Evolutionary conservation across 75 land plant genomes (phyloP).

Genomic region (Sequoiadendron giganteum): DNA sequence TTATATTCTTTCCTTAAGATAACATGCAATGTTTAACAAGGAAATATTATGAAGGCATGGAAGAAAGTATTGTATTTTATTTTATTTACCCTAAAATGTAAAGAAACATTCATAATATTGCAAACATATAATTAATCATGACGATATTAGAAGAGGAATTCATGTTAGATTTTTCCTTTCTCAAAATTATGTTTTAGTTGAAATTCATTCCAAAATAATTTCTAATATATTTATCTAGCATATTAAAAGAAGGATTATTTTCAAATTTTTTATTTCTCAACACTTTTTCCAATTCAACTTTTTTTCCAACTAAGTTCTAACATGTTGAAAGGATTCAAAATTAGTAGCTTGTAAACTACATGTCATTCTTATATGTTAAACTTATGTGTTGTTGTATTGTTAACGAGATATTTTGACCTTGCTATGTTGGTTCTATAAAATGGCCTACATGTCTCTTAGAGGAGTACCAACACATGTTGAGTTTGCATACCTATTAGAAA

Average conservation of each 20-base stretch:
- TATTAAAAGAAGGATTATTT: no score
- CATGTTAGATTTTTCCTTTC: no score
- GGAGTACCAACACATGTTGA: slow-evolving; percentile 64
- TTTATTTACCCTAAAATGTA: no score
- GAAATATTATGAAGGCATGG: no score
- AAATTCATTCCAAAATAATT: no score
- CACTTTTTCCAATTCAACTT: neutral
- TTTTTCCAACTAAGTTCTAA: neutral
- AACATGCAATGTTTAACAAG: neutral
- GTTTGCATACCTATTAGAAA: slow-evolving; percentile 50
- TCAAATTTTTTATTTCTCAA: no score
- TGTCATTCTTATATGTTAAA: neutral
- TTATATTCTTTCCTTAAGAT: neutral
- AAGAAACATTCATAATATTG: no score
- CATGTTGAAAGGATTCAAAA: neutral
- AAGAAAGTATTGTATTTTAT: no score
- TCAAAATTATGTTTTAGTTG: no score
- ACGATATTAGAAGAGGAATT: no score
- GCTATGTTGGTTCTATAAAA: slow-evolving; percentile 20
- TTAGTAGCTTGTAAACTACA: neutral
- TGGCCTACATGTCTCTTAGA: slow-evolving; percentile 56
- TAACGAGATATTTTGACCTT: neutral
- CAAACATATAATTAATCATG: no score
- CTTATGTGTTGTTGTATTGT: neutral
- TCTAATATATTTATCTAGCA: neutral